Evolutionary conservation across 2,329 filamentous ascomycete species (phyloP).

Genomic region (Xylariomycetidae sp.): DNA sequence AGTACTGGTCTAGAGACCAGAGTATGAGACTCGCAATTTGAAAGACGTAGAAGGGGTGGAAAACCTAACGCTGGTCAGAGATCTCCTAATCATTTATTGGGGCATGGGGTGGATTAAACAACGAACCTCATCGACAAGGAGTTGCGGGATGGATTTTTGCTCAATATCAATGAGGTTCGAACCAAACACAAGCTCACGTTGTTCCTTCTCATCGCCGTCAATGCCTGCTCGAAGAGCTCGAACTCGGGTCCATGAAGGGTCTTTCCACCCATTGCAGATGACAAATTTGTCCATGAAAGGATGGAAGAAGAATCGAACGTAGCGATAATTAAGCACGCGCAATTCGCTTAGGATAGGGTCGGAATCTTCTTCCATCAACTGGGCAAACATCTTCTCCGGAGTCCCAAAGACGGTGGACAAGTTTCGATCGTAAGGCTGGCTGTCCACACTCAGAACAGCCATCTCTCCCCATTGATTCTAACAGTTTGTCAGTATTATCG

Average conservation of each 20-base stretch:
- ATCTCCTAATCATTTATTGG: background rate
- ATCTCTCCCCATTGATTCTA: slow-evolving; percentile 96
- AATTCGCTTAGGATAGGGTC: slow-evolving; percentile 73
- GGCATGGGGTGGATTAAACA: background rate
- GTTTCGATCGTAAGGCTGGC: slow-evolving; percentile 46
- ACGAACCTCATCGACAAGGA: slow-evolving; percentile 78
- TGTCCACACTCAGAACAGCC: slow-evolving; percentile 62
- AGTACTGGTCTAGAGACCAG: slow-evolving; percentile 95
- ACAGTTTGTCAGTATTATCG: slow-evolving; percentile 2
- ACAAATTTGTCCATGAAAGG: slow-evolving; percentile 84
- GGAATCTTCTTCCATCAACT: slow-evolving; percentile 57
- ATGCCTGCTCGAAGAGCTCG: slow-evolving; percentile 70
- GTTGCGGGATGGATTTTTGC: slow-evolving; percentile 75
- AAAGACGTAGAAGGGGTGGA: slow-evolving; percentile 98
- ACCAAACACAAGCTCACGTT: slow-evolving; percentile 81
- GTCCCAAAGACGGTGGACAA: slow-evolving; percentile 62
- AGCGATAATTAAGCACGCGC: slow-evolving; percentile 81
- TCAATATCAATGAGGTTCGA: slow-evolving; percentile 88
- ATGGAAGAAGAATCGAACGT: slow-evolving; percentile 89
- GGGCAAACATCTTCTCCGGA: slow-evolving; percentile 52
- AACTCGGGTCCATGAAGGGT: slow-evolving; percentile 79
- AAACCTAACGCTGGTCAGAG: slow-evolving; percentile 49
- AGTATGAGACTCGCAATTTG: slow-evolving; percentile 90
- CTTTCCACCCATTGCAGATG: slow-evolving; percentile 86
- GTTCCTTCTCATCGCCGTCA: slow-evolving; percentile 80